Evolutionary conservation across 805 yeast genomes (phyloP).

Genomic region (Lipomyces yamadae): DNA sequence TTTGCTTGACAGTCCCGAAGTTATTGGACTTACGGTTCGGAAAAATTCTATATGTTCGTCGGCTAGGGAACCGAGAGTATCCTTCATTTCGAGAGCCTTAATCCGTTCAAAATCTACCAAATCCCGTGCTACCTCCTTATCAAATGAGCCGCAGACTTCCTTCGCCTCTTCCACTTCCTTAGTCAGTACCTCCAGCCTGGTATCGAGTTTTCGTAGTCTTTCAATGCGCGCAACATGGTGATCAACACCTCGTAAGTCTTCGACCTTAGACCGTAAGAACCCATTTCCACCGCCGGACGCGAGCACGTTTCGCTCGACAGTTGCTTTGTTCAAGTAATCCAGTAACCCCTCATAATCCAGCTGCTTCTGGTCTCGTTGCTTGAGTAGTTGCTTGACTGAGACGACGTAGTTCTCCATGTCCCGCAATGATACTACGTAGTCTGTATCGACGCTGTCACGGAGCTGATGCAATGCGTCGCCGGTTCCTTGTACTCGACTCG

Average conservation of each 20-base stretch:
- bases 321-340: conserved; percentile 75
- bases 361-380: conserved; percentile 86
- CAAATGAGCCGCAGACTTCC: conserved; percentile 57
- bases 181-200: conserved; percentile 55
- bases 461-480: conserved; percentile 45
- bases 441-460: conserved; percentile 67
- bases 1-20: neutral
- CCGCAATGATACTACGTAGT: conserved; percentile 78
- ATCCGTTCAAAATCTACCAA: conserved; percentile 74
- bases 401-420: conserved; percentile 83
- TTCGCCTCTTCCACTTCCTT: conserved; percentile 58
- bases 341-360: conserved; percentile 85
- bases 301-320: conserved; percentile 63
- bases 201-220: conserved; percentile 56
- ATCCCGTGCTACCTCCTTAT: conserved; percentile 61
- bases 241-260: conserved; percentile 66
- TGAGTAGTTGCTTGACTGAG: conserved; percentile 69
- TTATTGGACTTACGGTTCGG: conserved; percentile 49
- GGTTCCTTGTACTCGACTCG: conserved; percentile 54
- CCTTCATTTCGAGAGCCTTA: conserved; percentile 76
- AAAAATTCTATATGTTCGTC: conserved; percentile 78
- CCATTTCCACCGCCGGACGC: conserved; percentile 59
- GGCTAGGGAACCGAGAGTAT: conserved; percentile 71
- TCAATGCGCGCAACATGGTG: conserved; percentile 61
- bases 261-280: conserved; percentile 61